Percentiles rank a stretch among this genome's conserved stretches.
These are phyloP conservation scores for Carex parvula DNA, from an alignment of 176 grass and related monocot species.

Conservation along the genomic window DNA sequence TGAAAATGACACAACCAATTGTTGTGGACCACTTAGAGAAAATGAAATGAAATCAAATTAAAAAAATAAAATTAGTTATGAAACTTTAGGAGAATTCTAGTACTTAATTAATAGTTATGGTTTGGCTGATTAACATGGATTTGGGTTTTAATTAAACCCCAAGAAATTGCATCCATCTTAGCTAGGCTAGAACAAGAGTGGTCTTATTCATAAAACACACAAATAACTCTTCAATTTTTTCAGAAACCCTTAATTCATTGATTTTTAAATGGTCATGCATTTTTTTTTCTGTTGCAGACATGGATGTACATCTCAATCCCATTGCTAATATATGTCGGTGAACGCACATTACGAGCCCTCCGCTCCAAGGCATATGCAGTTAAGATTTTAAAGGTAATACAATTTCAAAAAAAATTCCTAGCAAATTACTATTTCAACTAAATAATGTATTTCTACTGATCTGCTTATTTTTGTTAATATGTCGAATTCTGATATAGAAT, in stretches of 20 bases:
- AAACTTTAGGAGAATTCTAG: background rate
- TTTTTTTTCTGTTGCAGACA: conserved; percentile 49
- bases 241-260: background rate
- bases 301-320: conserved; percentile 99
- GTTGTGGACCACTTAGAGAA: background rate
- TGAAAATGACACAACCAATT: conserved; percentile 1
- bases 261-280: background rate
- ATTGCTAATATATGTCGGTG: conserved; percentile 65
- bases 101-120: background rate
- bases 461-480: background rate
- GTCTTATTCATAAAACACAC: background rate
- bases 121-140: background rate
- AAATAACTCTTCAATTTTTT: background rate
- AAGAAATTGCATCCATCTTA: background rate
- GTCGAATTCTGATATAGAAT: background rate
- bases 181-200: background rate
- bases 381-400: conserved; percentile 83
- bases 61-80: background rate
- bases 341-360: conserved; percentile 66
- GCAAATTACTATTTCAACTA: background rate
- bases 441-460: background rate
- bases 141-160: background rate
- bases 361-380: conserved; percentile 84
- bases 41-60: background rate
- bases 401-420: background rate